Evolutionary conservation across 2,329 filamentous ascomycete genomes (phyloP), one percentile per base, ranked within the genome.

Genomic region (Cladosporium sp.): DNA sequence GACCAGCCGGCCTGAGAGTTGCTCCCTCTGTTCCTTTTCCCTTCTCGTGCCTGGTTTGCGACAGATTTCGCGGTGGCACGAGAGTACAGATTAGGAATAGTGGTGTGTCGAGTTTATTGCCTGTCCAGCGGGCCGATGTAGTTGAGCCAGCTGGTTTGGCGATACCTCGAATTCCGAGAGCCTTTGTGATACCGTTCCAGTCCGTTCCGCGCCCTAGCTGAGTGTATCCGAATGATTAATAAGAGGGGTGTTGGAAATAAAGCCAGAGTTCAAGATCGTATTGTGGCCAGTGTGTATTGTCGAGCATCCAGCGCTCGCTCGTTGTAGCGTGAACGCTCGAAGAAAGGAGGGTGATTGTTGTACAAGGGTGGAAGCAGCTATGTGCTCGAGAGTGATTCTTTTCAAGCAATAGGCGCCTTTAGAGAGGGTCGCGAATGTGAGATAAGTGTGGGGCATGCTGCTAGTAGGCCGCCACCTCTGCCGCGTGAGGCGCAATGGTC

Each of bases 391-490:
- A 11, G 6, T 28, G 11, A 16, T 36, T 48, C 60, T 23, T 3
- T 26, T 30, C 23, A n/a, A 63, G 49, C 60, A 23, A 51, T 46
- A 18, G 48, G 49, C n/a, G 49, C 28, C 23, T 30, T 16, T 14
- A 63, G 28, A 46, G 60, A 63, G 25, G 21, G 60, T 56, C 34
- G 60, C 34, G 60, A 63, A 54, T 10, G 48, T 46, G 36, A 56
- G 25, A 26, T 56, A 56, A 26, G n/a, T 48, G 49, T 49, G 49
- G 39, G 21, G 53, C 18, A 21, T 21, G 39, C 32, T 32, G n/a
- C 43, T 70, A 76, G 68, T 74, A 76, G 56, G 73, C 74, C 54
- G 73, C 70, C 53, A 76, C 73, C 67, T 74, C 73, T 26, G 72
- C 67, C 21, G 70, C 69, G 59, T 73, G 72, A 58, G 74, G 68